These are phyloP conservation scores for Kodamaea leandrae DNA, from an alignment of 805 yeast genomes.

Conservation along the genomic window DNA sequence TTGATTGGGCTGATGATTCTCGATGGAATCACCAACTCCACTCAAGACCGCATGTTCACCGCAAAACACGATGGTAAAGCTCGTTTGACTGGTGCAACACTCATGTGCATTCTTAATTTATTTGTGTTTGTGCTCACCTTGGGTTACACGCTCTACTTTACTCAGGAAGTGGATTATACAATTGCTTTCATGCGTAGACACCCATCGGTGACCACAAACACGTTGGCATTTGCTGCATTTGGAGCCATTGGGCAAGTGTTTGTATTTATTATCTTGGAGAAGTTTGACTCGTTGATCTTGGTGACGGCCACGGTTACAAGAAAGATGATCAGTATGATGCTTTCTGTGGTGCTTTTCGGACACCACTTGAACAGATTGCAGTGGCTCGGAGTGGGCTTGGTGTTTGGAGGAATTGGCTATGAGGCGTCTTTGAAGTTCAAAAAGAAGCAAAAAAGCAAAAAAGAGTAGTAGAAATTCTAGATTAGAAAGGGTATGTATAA, in stretches of 20 bases:
- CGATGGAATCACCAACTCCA: constrained; percentile 91
- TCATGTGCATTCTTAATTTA: constrained; percentile 69
- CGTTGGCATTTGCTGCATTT: constrained; percentile 64
- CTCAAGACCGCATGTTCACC: constrained; percentile 83
- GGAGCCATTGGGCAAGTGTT: constrained; percentile 96
- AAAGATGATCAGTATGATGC: constrained; percentile 91
- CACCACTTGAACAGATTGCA: constrained; percentile 63
- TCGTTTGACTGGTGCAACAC: constrained; percentile 76
- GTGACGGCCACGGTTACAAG: constrained; percentile 95
- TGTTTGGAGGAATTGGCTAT: constrained; percentile 79
- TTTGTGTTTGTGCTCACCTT: constrained; percentile 48
- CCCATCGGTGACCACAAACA: constrained; percentile 56
- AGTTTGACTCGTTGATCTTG: constrained; percentile 78
- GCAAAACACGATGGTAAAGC: constrained; percentile 23
- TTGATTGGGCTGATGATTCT: constrained; percentile 64
- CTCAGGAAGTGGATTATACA: constrained; percentile 50
- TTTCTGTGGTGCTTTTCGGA: constrained; percentile 85
- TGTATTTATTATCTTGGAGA: constrained; percentile 78
- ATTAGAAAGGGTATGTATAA: background rate
- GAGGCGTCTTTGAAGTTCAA: constrained; percentile 55
- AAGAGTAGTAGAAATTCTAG: background rate
- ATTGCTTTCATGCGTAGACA: constrained; percentile 47
- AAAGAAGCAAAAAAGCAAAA: constrained; percentile 4
- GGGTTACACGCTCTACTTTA: constrained; percentile 44
- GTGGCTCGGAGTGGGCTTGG: constrained; percentile 76